Evolutionary conservation across 352 stramenopile genomes (phyloP).

Genomic region (Halophytophthora batemanensis): DNA sequence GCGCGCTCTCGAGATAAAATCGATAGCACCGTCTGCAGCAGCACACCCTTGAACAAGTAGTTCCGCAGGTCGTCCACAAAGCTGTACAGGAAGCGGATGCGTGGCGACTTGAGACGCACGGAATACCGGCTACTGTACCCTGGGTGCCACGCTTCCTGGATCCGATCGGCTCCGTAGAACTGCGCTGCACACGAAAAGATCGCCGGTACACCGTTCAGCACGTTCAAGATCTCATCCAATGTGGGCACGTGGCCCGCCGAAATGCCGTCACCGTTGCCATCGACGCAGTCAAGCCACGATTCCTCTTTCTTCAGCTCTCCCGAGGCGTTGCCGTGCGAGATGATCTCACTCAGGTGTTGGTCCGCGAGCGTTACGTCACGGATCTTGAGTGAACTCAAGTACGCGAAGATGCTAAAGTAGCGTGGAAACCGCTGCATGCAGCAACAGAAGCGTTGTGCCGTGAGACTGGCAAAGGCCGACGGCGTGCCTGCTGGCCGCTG

Average conservation of each 20-base stretch:
- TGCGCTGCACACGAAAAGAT: constrained; percentile 79
- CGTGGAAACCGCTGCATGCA: constrained; percentile 67
- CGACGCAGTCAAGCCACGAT: constrained; percentile 7
- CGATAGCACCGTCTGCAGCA: constrained; percentile 56
- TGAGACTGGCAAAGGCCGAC: constrained; percentile 60
- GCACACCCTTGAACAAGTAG: constrained; percentile 66
- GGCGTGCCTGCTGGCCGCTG: constrained; percentile 24
- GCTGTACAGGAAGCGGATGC: constrained; percentile 79
- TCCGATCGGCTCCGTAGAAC: constrained; percentile 70
- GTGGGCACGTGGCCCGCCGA: constrained; percentile 51
- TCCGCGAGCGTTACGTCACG: constrained; percentile 61
- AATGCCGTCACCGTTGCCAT: constrained; percentile 9
- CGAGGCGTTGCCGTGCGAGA: constrained; percentile 40
- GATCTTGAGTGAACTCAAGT: constrained; percentile 72
- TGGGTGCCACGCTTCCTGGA: constrained; percentile 81
- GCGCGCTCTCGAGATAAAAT: constrained; percentile 62
- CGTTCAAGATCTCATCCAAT: constrained; percentile 51
- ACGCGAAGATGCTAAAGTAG: constrained; percentile 70
- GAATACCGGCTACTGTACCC: constrained; percentile 75
- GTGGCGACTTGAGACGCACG: constrained; percentile 69
- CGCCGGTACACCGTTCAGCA: constrained; percentile 51
- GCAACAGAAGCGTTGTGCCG: constrained; percentile 65
- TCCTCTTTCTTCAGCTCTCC: constrained; percentile 21
- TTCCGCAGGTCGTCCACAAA: constrained; percentile 77
- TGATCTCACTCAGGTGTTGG: constrained; percentile 59